Percentiles rank a stretch among this genome's conserved stretches.
These are phyloP conservation scores for Eucalyptus dawsonii DNA, from an alignment of 345 rosid species.

Conservation along the genomic window DNA sequence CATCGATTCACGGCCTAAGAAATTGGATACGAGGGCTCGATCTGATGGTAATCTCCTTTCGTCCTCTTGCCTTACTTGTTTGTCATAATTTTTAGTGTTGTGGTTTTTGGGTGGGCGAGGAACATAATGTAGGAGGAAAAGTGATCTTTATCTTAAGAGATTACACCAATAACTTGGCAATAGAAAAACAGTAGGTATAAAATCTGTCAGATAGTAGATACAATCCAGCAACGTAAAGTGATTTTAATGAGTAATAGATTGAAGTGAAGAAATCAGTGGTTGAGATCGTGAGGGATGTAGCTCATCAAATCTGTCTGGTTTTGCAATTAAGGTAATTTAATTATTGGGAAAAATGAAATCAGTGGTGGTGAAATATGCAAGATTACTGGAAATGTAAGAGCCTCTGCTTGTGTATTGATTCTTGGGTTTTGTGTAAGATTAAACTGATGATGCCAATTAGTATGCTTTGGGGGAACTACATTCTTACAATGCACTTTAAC, in stretches of 20 bases:
- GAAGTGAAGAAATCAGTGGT: not conserved
- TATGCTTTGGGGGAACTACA: not conserved
- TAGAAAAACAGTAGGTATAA: not conserved
- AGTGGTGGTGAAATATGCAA: not conserved
- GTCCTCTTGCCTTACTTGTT: not conserved
- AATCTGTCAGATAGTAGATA: not conserved
- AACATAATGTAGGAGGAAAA: not conserved
- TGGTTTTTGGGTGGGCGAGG: not conserved
- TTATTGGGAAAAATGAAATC: not conserved
- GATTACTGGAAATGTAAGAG: not conserved
- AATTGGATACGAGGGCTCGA: constrained; percentile 24
- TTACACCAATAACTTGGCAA: not conserved
- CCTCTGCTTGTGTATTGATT: not conserved
- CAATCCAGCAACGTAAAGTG: not conserved
- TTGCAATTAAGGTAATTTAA: not conserved
- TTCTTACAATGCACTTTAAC: not conserved
- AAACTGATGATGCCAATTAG: not conserved
- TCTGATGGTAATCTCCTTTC: constrained; percentile 27
- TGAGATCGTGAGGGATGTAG: not conserved
- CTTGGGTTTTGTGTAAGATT: not conserved
- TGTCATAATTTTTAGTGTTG: not conserved
- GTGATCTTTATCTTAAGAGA: not conserved
- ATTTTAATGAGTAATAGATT: not conserved
- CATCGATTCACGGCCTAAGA: constrained; percentile 22
- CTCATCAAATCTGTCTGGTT: not conserved